Base-by-base conservation (phyloP, 345 rosid species). In the Litchi chinensis region DNA sequence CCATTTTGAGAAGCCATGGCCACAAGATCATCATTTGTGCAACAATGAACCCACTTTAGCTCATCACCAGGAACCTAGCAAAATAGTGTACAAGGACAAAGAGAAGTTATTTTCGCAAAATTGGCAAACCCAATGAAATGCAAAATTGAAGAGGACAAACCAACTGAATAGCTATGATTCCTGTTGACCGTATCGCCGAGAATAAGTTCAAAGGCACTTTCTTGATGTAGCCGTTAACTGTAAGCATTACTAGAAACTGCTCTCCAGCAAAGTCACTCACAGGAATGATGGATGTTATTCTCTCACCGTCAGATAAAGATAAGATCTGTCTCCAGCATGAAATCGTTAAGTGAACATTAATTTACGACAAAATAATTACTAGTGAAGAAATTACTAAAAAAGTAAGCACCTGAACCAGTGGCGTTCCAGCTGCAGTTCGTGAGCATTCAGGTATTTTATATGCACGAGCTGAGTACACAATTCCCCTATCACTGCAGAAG, bases 1-100 rank as follows among this genome's bases (percentile, higher is more conserved):
- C 98, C 99, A 62, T 93, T 92, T 67, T 87, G 98, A 13, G 99
- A 95, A 73, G 99, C 99, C 98, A 95, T 91, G 54, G 98, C 98
- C 71, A 93, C 93, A 72, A 93, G 92, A 85, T 95, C 99, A 78
- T 90, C 89, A 84, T 90, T 91, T 78, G 94, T 77, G 85, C 99
- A 93, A 73, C 93, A 89, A 10, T 91, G 92, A 32, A 93, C 99
- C 99, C 98, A 95, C 82, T 90, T 95, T 75, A 95, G 86, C 81
- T 93, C 93, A 85, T 95, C 99, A 52, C 95, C 95, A 82, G 95
- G 93, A 88, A 92, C 95, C 99, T 95, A 79, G 21, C 76, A 85
- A 67, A 66, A 83, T 68, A 77, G 70, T 37, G n/a, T 22, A 56
- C 16, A 13, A 71, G 50, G 74, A 70, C 16, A 56, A 77, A 78